Conservation (phyloP, 176 grass and related monocot species). For the Elaeis guineensis region DNA sequence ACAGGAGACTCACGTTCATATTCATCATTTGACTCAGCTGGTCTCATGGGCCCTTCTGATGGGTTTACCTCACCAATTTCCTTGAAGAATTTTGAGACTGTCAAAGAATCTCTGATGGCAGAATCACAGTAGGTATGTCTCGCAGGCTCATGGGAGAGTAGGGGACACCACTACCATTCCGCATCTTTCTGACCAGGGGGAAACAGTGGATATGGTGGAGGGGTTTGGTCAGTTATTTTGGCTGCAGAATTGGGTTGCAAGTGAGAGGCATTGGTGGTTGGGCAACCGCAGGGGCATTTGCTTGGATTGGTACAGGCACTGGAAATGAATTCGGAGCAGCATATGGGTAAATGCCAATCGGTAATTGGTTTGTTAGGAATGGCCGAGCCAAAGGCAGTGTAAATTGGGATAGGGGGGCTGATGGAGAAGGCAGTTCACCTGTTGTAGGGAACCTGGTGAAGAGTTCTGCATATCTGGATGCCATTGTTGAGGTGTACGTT, state of each 20-base stretch:
- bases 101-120: constrained; percentile 69
- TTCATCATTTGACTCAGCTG: constrained; percentile 33
- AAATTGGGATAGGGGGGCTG: too few relatives aligned
- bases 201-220: constrained; percentile 84
- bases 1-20: constrained; percentile 57
- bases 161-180: constrained; percentile 81
- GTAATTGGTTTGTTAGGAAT: constrained; percentile 36
- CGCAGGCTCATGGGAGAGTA: constrained; percentile 85
- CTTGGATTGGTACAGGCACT: constrained; percentile 42
- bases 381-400: constrained; percentile 16
- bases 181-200: constrained; percentile 96
- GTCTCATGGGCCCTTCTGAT: constrained; percentile 65
- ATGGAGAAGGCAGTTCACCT: constrained; percentile 15
- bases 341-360: constrained; percentile 31
- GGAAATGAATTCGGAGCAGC: constrained; percentile 37
- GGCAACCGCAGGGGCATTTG: constrained; percentile 6
- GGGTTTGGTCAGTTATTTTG: constrained; percentile 39
- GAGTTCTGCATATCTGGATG: constrained; percentile 6
- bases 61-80: constrained; percentile 91
- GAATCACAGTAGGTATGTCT: constrained; percentile 81
- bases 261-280: constrained; percentile 26
- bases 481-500: constrained; percentile 46
- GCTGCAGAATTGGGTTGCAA: constrained; percentile 7
- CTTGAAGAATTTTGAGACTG: constrained; percentile 80
- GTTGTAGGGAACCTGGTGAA: constrained; percentile 26